Evolutionary conservation across 768 basidiomycete species (phyloP), one percentile per base, ranked within the genome.

Genomic region (Trichaptum fuscoviolaceum): DNA sequence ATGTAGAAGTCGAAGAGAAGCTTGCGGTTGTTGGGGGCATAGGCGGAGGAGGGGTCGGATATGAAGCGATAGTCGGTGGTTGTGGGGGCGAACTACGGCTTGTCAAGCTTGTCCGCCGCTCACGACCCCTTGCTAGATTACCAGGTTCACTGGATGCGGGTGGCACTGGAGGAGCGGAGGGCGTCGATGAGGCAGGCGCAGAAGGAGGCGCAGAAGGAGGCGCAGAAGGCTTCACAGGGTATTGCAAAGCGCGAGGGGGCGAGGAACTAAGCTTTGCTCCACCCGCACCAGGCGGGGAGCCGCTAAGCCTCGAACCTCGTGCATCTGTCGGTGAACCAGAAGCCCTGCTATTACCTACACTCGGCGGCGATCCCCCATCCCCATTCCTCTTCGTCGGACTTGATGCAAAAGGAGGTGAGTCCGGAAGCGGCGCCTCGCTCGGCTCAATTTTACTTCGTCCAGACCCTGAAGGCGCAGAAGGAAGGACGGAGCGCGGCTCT

Each of bases 141-240:
- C 8, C 30, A 66, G 73, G 9, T 73, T 72, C 4, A 75, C 66
- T 9, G 74, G 72, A 58, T 75, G 76, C 12, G 64, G 68, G 30
- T 70, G 52, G 23, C 62, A 62, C 18, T 42, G 58, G 60, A 9
- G 67, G 69, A 30, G 68, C 58, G 57, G 66, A 67, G 26, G 27
- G 35, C 63, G 58, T 26, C 59, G n/a, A 36, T 42, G 23, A 57
- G 63, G 57, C 36, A 52, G 63, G 26, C 64, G 63, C 30, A 67
- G 36, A 12, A 68, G 68, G 60, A 52, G 63, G 26, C 64, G 63
- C 30, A 67, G 36, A 12, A 68, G 68, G 60, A 20, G 66, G 57
- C 0, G 64, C 65, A 26, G 66, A 66, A 0, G 73, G 72, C 6
- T 72, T 71, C 7, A 76, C 75, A 2, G 72, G 67, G 9, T 67